Base-by-base conservation (phyloP, 352 stramenopile species). In the Phytophthora hibernalis region DNA sequence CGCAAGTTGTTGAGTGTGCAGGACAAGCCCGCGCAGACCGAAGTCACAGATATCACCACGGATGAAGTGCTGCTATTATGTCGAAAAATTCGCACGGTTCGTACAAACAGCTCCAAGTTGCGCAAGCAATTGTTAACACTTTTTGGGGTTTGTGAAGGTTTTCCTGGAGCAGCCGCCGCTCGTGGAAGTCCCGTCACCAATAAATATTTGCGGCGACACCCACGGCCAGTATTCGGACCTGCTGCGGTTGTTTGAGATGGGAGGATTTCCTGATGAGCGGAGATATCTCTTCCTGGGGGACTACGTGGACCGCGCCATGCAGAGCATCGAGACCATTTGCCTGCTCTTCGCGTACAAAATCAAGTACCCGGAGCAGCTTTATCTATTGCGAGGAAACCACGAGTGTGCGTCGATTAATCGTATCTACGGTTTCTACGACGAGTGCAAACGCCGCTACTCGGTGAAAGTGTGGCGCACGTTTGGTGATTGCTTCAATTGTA, bases 361-460 rank as follows among this genome's bases (percentile, higher is more conserved):
- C 77, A 98, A 98, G 75, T 99, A 99, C 77, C 97, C 97, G 15
- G 91, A 98, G 56, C 98, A 98, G 48, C 98, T 99, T 64, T 99
- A 98, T 68, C 87, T 99, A 12, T 77, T 99, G 48, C 84, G 97
- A 31, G 98, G 98, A 6, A 99, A 99, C 83, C 98, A 99, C 80
- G 98, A 99, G 77, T 98, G 93, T 63, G 94, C 95, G 33, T 98
- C 96, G 22, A 99, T 99, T 66, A 99, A 99, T 79, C 90, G 97
- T 42, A 99, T 99, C 72, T 99, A 99, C 80, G 97, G 97, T 18
- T 99, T 99, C 73, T 99, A 99, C 76, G 97, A 99, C 72, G 98
- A 99, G 71, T 99, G 97, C 90, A 99, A 99, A 68, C 82, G 90
- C 12, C 77, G 92, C 37, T 98, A 97, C 72, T 93, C 81, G 7